phyloP scores from a whole-genome alignment of 2,329 filamentous ascomycete genomes.

The Arachnomyces sp. region DNA sequence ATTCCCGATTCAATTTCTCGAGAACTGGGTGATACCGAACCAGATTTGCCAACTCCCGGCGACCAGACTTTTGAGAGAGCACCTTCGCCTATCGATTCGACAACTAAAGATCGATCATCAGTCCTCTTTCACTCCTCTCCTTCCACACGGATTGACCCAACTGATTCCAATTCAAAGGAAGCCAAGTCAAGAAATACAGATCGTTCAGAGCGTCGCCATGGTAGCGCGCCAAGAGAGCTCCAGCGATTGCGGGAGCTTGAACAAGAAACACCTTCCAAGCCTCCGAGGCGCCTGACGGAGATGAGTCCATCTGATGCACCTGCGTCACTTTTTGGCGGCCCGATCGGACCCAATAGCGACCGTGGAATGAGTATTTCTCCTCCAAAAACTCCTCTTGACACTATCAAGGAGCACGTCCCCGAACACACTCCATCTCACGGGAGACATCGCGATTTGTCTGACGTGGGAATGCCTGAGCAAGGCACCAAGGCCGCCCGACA shows the following conservation, averaged over 20 bases:
- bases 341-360: conserved; percentile 19
- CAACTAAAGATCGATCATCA: conserved; percentile 40
- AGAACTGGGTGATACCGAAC: background rate
- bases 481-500: conserved; percentile 32
- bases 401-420: conserved; percentile 46
- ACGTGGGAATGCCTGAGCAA: conserved; percentile 36
- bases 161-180: conserved; percentile 9
- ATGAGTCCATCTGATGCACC: conserved; percentile 21
- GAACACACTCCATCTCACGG: conserved; percentile 34
- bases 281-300: background rate
- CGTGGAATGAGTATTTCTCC: conserved; percentile 22
- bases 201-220: conserved; percentile 9
- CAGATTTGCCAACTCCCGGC: background rate
- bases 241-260: background rate
- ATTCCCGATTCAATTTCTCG: too few species aligned
- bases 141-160: conserved; percentile 19
- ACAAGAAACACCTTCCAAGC: background rate
- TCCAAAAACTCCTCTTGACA: conserved; percentile 38
- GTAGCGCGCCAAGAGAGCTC: conserved; percentile 3
- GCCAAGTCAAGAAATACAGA: conserved; percentile 15
- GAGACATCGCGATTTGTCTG: conserved; percentile 34
- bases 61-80: conserved; percentile 5
- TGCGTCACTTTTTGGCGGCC: conserved; percentile 28
- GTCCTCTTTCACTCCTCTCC: conserved; percentile 40
- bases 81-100: conserved; percentile 34